These are phyloP conservation scores for Picochlorum sp. DNA, from an alignment of 139 green algal species.

Conservation along the genomic window DNA sequence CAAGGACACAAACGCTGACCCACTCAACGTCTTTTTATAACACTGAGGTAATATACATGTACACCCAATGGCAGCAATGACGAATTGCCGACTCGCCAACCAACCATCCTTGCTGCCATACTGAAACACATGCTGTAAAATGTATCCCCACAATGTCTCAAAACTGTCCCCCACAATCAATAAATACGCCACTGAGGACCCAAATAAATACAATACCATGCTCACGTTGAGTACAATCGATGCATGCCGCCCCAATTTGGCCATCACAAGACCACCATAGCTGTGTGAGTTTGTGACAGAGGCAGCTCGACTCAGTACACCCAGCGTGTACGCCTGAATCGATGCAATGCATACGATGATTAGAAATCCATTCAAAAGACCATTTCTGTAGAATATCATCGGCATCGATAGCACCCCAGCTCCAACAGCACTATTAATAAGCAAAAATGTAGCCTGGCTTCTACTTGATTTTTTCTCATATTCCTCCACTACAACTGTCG, in stretches of 20 bases:
- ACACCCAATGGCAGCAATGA: neutral
- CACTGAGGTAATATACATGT: neutral
- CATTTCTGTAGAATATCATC: constrained; percentile 55
- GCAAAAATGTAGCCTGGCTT: constrained; percentile 2
- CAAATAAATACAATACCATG: constrained; percentile 54
- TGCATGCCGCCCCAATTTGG: constrained; percentile 47
- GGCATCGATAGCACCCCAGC: constrained; percentile 65
- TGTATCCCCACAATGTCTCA: constrained; percentile 24
- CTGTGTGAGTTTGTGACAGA: constrained; percentile 28
- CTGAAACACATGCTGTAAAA: neutral
- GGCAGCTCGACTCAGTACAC: constrained; percentile 48
- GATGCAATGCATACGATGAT: constrained; percentile 34
- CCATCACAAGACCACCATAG: constrained; percentile 27
- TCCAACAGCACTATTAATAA: constrained; percentile 38
- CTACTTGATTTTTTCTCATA: neutral
- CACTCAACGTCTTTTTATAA: neutral
- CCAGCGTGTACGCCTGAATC: constrained; percentile 56
- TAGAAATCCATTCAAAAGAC: constrained; percentile 45
- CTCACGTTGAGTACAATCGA: constrained; percentile 32
- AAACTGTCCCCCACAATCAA: constrained; percentile 68
- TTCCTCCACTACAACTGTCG: constrained; percentile 7
- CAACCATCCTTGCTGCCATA: neutral
- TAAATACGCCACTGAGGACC: constrained; percentile 48
- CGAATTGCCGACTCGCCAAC: neutral
- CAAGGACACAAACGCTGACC: constrained; percentile 20